Percentiles rank a stretch among this genome's conserved stretches.
These are phyloP conservation scores for Solanum gandarillasii DNA, from an alignment of 257 asterid genomes.

Conservation along the genomic window DNA sequence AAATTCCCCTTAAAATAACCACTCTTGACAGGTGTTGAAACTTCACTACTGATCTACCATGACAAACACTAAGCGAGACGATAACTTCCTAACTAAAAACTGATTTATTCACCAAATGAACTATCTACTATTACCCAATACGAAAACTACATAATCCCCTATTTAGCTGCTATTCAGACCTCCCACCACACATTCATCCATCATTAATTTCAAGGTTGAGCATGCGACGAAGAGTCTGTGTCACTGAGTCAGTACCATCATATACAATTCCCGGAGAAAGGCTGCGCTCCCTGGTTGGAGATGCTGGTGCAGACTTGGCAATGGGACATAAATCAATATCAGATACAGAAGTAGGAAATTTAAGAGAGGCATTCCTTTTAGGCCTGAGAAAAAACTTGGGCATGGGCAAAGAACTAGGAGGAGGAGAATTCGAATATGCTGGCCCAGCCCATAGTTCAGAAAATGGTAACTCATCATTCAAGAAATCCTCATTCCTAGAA, in stretches of 20 bases:
- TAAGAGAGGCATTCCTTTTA: slow-evolving; percentile 68
- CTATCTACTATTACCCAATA: slow-evolving; percentile 23
- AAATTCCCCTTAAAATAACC: not conserved
- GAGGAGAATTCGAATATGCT: slow-evolving; percentile 83
- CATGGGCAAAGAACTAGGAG: slow-evolving; percentile 88
- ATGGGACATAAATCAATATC: slow-evolving; percentile 31
- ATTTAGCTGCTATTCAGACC: slow-evolving; percentile 30
- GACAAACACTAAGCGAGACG: slow-evolving; percentile 6
- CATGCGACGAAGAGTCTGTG: slow-evolving; percentile 85
- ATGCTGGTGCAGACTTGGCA: slow-evolving; percentile 31
- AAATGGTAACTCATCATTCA: slow-evolving; percentile 19
- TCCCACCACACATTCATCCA: slow-evolving; percentile 33
- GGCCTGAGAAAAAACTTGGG: slow-evolving; percentile 69
- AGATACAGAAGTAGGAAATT: slow-evolving; percentile 34
- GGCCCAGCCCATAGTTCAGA: slow-evolving; percentile 99
- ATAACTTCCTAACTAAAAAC: slow-evolving; percentile 11
- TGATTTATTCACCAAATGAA: slow-evolving; percentile 25
- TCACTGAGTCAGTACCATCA: slow-evolving; percentile 55
- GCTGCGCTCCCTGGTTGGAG: slow-evolving; percentile 51
- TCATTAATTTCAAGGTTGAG: slow-evolving; percentile 76
- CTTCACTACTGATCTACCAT: slow-evolving; percentile 4
- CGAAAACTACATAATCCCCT: slow-evolving; percentile 16
- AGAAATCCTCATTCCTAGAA: not conserved
- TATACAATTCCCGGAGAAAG: slow-evolving; percentile 29
- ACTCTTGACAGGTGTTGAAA: not conserved